Evolutionary conservation across 805 yeast genomes (phyloP).

Genomic region (Starmerella asiatica): DNA sequence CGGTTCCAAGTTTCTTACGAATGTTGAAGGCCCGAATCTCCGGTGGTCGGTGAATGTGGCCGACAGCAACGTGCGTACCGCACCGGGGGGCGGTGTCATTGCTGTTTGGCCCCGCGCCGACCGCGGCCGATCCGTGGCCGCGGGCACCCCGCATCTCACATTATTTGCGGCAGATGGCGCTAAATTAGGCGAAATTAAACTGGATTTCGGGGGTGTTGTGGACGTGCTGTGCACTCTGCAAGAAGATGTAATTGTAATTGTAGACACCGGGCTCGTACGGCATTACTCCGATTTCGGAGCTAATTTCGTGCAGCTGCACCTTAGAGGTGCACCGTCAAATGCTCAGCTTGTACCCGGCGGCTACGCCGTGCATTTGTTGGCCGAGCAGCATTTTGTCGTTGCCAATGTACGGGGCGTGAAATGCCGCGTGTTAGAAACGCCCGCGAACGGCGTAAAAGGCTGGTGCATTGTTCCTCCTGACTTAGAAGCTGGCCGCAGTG

Average conservation of each 20-base stretch:
- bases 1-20: conserved; percentile 53
- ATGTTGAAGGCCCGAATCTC: conserved; percentile 42
- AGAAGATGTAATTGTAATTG: conserved; percentile 45
- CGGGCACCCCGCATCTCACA: conserved; percentile 15
- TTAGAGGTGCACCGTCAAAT: not conserved
- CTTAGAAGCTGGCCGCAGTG: not conserved
- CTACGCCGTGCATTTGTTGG: conserved; percentile 2
- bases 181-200: conserved; percentile 20
- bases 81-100: conserved; percentile 42
- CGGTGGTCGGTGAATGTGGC: conserved; percentile 36
- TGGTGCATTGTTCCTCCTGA: not conserved
- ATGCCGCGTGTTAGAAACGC: not conserved
- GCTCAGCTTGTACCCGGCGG: not conserved
- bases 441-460: not conserved
- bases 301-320: conserved; percentile 34
- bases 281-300: conserved; percentile 54
- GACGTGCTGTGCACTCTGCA: conserved; percentile 40
- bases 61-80: conserved; percentile 37
- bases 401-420: not conserved
- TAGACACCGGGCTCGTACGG: conserved; percentile 41
- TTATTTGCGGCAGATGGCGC: conserved; percentile 27
- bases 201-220: conserved; percentile 39
- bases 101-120: conserved; percentile 28
- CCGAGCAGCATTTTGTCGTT: not conserved
- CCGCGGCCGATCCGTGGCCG: conserved; percentile 1